Evolutionary conservation across 345 rosid genomes (phyloP).

Genomic region (Pseudoturritis turrita): DNA sequence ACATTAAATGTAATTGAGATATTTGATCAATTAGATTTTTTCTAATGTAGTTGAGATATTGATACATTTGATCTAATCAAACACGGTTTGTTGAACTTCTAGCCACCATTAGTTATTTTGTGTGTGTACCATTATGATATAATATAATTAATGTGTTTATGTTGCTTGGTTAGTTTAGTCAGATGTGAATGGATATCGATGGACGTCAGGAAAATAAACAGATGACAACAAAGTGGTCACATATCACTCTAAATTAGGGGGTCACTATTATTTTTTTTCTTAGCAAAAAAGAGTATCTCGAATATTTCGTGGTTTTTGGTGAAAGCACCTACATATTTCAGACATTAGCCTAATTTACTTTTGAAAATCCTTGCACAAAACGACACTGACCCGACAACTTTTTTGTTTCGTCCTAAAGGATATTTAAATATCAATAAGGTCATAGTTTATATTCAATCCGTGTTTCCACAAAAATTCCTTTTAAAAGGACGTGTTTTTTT

Average conservation of each 20-base stretch:
- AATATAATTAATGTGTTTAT: background rate
- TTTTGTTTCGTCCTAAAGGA: constrained; percentile 13
- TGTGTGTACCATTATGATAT: background rate
- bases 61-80: background rate
- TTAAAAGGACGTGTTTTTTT: too few species aligned
- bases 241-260: background rate
- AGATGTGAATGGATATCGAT: background rate
- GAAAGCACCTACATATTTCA: constrained; percentile 7
- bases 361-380: constrained; percentile 17
- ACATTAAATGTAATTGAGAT: background rate
- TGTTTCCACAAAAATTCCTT: background rate
- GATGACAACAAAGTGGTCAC: constrained; percentile 1
- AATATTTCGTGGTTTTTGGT: constrained; percentile 13
- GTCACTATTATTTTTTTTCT: background rate
- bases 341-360: constrained; percentile 24
- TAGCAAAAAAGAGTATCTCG: background rate
- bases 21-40: background rate
- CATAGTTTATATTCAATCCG: constrained; percentile 3
- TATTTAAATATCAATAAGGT: background rate
- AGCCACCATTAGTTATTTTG: background rate
- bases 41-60: background rate
- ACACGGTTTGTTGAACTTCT: background rate
- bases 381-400: constrained; percentile 20
- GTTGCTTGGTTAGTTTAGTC: background rate
- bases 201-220: background rate